Percentiles rank a stretch among this genome's conserved stretches.
Conservation (phyloP, 2,329 filamentous ascomycete genomes). For the Colletotrichum chlorophyti region DNA sequence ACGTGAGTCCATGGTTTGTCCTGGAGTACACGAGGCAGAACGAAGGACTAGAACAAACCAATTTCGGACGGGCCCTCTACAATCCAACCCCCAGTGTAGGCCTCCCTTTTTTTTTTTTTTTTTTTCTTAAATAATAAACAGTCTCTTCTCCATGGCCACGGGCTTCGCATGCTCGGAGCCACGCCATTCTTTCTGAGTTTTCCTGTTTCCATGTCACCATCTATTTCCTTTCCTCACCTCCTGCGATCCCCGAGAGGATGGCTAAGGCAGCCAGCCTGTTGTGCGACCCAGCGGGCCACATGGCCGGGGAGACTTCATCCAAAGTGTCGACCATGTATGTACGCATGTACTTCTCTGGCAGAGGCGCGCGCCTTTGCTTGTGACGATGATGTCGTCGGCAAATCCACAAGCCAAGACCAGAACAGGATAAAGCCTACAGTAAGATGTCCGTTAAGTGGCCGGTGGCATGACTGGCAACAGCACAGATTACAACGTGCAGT, state of each 20-base stretch:
- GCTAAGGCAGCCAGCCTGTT: conserved; percentile 26
- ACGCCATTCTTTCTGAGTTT: conserved; percentile 7
- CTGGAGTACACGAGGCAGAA: too few species aligned
- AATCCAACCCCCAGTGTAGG: too few species aligned
- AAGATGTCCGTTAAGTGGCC: conserved; percentile 1
- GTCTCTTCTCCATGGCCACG: too few species aligned
- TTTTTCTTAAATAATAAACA: too few species aligned
- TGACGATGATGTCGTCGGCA: conserved; percentile 25
- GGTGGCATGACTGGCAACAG: conserved; percentile 19
- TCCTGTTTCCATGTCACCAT: neutral
- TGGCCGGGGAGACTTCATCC: conserved; percentile 19
- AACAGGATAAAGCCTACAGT: conserved; percentile 17
- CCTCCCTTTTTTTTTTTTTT: conserved; percentile 40
- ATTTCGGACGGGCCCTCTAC: too few species aligned
- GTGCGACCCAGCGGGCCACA: conserved; percentile 26
- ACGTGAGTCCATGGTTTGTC: too few species aligned
- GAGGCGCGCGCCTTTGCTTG: conserved; percentile 29
- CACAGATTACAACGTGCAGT: conserved; percentile 5
- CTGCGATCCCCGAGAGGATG: conserved; percentile 11
- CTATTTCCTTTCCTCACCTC: conserved; percentile 22
- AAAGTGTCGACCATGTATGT: conserved; percentile 24
- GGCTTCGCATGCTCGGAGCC: conserved; percentile 41
- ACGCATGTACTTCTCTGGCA: conserved; percentile 13
- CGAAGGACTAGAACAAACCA: too few species aligned
- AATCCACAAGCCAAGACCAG: neutral